Evolutionary conservation across 257 asterid genomes (phyloP).

Genomic region (Plantago major): DNA sequence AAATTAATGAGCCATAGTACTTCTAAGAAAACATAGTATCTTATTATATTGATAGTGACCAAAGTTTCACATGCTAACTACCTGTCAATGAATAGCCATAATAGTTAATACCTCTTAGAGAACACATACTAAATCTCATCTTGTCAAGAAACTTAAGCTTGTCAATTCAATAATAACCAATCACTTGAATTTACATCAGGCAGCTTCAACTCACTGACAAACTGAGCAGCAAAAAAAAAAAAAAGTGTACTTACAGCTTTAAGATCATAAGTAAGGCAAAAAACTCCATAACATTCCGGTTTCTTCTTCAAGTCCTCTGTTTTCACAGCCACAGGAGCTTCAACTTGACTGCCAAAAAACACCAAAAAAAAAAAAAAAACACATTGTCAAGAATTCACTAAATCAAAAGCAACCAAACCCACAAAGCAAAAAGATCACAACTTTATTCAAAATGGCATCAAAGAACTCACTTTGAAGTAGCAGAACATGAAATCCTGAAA

Average conservation of each 20-base stretch:
- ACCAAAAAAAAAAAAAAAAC: neutral
- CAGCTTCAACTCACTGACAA: neutral
- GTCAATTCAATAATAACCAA: too few species aligned
- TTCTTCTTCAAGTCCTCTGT: slow-evolving; percentile 67
- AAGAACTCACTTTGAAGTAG: slow-evolving; percentile 51
- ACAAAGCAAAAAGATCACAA: neutral
- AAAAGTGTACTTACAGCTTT: slow-evolving; percentile 57
- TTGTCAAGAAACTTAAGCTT: too few species aligned
- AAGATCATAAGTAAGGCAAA: slow-evolving; percentile 98
- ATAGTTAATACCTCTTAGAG: too few species aligned
- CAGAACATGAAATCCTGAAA: slow-evolving; percentile 69
- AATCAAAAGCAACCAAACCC: too few species aligned
- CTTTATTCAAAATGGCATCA: neutral
- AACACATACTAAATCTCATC: too few species aligned
- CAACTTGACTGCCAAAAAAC: slow-evolving; percentile 52
- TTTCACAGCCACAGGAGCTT: slow-evolving; percentile 63
- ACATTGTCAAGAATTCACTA: neutral
- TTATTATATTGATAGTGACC: too few species aligned
- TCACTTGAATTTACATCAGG: too few species aligned
- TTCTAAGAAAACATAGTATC: too few species aligned
- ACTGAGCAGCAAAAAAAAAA: neutral
- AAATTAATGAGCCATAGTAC: too few species aligned
- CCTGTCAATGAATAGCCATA: too few species aligned
- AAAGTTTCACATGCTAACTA: too few species aligned
- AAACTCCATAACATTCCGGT: slow-evolving; percentile 82